Percentiles rank a stretch among this genome's conserved stretches.
Evolutionary conservation across 2,329 filamentous ascomycete genomes (phyloP).

Genomic region (Sclerotinia glacialis): DNA sequence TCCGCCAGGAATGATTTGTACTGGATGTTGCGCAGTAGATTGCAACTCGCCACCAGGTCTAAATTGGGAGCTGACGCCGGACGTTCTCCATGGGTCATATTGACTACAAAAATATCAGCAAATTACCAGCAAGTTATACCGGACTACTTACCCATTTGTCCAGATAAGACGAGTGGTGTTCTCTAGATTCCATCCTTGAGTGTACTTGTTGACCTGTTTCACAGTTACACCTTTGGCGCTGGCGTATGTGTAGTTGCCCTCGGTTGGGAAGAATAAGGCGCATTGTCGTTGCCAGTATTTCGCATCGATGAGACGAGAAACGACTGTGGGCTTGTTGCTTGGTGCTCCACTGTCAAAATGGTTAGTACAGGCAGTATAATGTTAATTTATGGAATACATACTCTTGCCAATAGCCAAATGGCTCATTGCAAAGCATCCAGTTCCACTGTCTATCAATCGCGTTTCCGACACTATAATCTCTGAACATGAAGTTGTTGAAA

Average conservation of each 20-base stretch:
- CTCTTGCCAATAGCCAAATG: constrained; percentile 57
- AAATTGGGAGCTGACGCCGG: constrained; percentile 51
- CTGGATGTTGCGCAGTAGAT: constrained; percentile 47
- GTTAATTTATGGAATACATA: constrained; percentile 34
- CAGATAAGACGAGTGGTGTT: constrained; percentile 55
- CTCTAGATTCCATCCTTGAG: constrained; percentile 53
- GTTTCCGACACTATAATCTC: constrained; percentile 49
- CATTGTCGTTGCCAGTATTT: constrained; percentile 58
- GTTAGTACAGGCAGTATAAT: constrained; percentile 14
- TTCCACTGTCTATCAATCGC: constrained; percentile 49
- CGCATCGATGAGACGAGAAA: constrained; percentile 50
- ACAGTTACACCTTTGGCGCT: constrained; percentile 48
- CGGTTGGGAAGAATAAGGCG: constrained; percentile 52
- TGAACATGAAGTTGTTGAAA: constrained; percentile 48
- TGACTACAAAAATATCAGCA: constrained; percentile 40
- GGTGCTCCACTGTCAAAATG: constrained; percentile 45
- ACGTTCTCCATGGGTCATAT: constrained; percentile 58
- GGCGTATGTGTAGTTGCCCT: constrained; percentile 50
- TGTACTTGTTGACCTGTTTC: constrained; percentile 50
- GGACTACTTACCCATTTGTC: constrained; percentile 48
- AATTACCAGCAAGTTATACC: neutral
- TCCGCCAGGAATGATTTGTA: constrained; percentile 52
- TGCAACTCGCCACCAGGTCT: constrained; percentile 53
- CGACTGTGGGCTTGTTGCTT: constrained; percentile 44
- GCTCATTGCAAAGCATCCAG: constrained; percentile 63